Conservation (phyloP, 1,284 basidiomycete genomes). For the Puccinia polysora region DNA sequence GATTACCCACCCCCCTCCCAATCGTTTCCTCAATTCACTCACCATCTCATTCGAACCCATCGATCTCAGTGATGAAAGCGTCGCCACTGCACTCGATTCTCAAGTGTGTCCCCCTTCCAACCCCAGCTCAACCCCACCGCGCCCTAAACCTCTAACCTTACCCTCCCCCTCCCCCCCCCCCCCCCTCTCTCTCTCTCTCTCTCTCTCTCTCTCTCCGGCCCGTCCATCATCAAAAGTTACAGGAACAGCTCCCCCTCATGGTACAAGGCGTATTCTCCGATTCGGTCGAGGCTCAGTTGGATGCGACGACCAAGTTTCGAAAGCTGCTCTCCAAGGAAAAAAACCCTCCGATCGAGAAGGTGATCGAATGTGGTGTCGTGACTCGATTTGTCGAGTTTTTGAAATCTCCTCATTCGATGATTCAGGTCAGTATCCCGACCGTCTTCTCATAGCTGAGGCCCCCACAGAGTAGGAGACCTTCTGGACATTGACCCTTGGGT, state of each 20-base stretch:
- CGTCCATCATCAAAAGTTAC: slow-evolving; percentile 59
- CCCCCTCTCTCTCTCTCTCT: background rate
- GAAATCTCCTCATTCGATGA: slow-evolving; percentile 77
- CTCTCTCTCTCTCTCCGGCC: background rate
- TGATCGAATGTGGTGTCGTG: slow-evolving; percentile 96
- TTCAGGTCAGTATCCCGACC: slow-evolving; percentile 19
- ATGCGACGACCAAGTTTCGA: slow-evolving; percentile 91
- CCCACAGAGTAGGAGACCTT: background rate
- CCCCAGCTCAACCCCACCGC: slow-evolving; percentile 1
- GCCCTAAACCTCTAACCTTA: slow-evolving; percentile 20
- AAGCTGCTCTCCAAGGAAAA: slow-evolving; percentile 96
- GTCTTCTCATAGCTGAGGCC: background rate
- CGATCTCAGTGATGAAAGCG: slow-evolving; percentile 39
- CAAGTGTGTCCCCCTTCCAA: slow-evolving; percentile 42
- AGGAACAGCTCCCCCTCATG: slow-evolving; percentile 72
- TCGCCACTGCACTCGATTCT: slow-evolving; percentile 46
- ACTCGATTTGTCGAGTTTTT: slow-evolving; percentile 96
- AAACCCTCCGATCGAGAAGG: slow-evolving; percentile 98
- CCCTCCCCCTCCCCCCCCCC: background rate
- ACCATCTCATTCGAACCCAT: background rate
- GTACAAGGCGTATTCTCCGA: slow-evolving; percentile 87
- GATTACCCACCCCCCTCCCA: slow-evolving; percentile 3
- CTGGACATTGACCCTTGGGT: background rate
- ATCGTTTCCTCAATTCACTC: slow-evolving; percentile 32
- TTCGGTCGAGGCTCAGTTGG: slow-evolving; percentile 82